Evolutionary conservation across 2,329 filamentous ascomycete species (phyloP).

Genomic region (Talaromyces marneffei): DNA sequence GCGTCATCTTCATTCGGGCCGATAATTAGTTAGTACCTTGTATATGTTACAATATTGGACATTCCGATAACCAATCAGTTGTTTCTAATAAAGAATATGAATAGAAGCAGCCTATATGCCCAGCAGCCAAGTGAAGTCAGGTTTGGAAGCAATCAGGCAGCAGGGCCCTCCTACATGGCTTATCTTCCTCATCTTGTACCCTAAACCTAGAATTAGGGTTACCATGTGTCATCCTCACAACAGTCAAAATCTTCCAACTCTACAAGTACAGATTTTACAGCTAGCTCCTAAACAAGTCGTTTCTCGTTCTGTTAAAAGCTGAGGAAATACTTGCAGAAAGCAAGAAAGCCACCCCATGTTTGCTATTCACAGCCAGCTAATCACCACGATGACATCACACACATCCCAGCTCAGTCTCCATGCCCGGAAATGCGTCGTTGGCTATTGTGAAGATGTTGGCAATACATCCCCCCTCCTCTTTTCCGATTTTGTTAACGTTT

Average conservation of each 20-base stretch:
- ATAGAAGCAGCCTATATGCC: neutral
- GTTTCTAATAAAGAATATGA: neutral
- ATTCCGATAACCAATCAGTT: too few relatives aligned
- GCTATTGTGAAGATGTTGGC: conserved; percentile 50
- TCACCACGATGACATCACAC: conserved; percentile 13
- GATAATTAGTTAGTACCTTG: neutral
- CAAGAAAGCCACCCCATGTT: neutral
- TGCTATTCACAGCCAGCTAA: neutral
- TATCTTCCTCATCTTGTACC: neutral
- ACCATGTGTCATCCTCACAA: neutral
- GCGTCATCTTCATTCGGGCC: conserved; percentile 2
- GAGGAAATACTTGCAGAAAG: too few relatives aligned
- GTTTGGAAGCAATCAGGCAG: neutral
- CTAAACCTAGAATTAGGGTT: neutral
- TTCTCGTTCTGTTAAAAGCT: too few relatives aligned
- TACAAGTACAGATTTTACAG: too few relatives aligned
- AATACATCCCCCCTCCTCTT: conserved; percentile 24
- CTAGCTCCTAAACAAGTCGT: too few relatives aligned
- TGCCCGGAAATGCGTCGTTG: too few relatives aligned
- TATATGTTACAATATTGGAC: too few relatives aligned
- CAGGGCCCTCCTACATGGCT: neutral
- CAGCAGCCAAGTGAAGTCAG: neutral
- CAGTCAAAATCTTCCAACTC: neutral
- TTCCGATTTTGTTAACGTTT: neutral
- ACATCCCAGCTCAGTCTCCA: neutral